Evolutionary conservation across 306 rosid species (phyloP).

Genomic region (Quercus bicolor): DNA sequence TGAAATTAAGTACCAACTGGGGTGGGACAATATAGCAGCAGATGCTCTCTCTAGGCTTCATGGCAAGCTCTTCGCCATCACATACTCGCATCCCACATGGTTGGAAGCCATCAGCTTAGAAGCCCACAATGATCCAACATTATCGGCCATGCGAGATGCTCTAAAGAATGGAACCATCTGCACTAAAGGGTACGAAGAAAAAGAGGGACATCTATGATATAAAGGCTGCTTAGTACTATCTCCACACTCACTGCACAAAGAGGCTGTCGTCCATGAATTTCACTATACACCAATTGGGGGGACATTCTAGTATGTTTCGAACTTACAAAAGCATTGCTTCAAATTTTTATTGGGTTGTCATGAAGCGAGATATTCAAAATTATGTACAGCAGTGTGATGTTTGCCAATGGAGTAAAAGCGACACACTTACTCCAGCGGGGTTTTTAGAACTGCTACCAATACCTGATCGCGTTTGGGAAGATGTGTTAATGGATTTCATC

Average conservation of each 20-base stretch:
- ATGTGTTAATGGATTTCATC: not conserved
- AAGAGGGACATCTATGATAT: no score
- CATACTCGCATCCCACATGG: accelerated
- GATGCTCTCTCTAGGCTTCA: no score
- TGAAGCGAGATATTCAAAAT: not conserved
- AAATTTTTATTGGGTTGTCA: not conserved
- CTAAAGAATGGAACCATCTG: no score
- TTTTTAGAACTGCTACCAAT: not conserved
- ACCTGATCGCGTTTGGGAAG: not conserved
- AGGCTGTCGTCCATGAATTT: not conserved
- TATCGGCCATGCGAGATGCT: no score
- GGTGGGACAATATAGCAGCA: no score
- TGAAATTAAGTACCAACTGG: no score
- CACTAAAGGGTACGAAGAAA: no score
- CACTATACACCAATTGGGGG: not conserved
- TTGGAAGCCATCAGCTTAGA: no score
- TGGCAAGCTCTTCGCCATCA: no score
- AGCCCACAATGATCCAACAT: no score
- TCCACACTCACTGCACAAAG: no score
- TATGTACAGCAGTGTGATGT: not conserved
- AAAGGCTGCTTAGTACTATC: no score
- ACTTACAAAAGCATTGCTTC: not conserved
- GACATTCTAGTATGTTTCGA: not conserved
- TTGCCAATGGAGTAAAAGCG: not conserved
- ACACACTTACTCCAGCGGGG: not conserved